Conservation (phyloP, 495 filamentous ascomycete genomes). For the Aspergillus conjunctus region DNA sequence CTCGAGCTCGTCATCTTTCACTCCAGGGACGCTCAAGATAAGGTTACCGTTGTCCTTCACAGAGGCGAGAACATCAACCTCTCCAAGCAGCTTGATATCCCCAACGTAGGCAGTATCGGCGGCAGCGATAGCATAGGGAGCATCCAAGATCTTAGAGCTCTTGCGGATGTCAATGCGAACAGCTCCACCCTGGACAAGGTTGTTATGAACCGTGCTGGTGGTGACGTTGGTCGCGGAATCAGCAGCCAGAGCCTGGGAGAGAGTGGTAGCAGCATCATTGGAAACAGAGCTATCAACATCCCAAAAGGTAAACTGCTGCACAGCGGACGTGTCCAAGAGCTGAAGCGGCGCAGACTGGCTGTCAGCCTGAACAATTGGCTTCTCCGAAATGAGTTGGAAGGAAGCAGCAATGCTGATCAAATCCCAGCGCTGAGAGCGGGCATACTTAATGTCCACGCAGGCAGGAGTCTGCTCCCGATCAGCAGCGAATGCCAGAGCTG, state of each 20-base stretch:
- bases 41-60: slow-evolving; percentile 72
- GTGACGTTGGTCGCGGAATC: slow-evolving; percentile 79
- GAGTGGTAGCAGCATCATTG: slow-evolving; percentile 60
- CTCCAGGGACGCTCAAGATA: slow-evolving; percentile 71
- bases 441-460: slow-evolving; percentile 85
- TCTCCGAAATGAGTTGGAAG: slow-evolving; percentile 62
- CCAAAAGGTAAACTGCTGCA: slow-evolving; percentile 92
- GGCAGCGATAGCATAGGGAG: slow-evolving; percentile 74
- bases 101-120: slow-evolving; percentile 81
- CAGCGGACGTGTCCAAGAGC: slow-evolving; percentile 49
- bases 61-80: slow-evolving; percentile 69
- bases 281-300: slow-evolving; percentile 76
- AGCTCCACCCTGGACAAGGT: slow-evolving; percentile 81
- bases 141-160: slow-evolving; percentile 79
- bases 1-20: slow-evolving; percentile 87
- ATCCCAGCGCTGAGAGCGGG: slow-evolving; percentile 77
- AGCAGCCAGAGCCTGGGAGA: slow-evolving; percentile 72
- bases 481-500: slow-evolving; percentile 76
- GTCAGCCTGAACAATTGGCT: slow-evolving; percentile 50
- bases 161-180: slow-evolving; percentile 83
- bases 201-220: slow-evolving; percentile 75
- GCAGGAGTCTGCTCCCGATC: slow-evolving; percentile 59
- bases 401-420: slow-evolving; percentile 72
- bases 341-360: slow-evolving; percentile 42
- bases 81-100: slow-evolving; percentile 73